phyloP scores from a whole-genome alignment of 2,329 filamentous ascomycete species.

The Trichoderma asperellum region DNA sequence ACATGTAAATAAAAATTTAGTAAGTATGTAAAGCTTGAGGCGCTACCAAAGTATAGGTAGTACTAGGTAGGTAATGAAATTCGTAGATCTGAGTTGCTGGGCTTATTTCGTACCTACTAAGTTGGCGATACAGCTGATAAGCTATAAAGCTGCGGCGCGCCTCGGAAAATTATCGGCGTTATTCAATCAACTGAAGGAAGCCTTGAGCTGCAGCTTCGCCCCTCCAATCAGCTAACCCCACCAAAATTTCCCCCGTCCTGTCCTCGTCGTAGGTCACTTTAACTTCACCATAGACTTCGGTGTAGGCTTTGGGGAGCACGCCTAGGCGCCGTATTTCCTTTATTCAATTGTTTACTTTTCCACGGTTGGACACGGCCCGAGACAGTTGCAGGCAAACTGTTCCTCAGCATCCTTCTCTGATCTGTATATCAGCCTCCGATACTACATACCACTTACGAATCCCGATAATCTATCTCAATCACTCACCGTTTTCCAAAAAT shows the following conservation, averaged over 20 bases:
- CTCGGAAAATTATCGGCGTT: conserved; percentile 40
- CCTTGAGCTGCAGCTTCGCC: conserved; percentile 35
- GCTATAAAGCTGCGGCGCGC: conserved; percentile 28
- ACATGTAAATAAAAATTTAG: background rate
- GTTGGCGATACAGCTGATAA: conserved; percentile 2
- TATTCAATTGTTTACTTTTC: background rate
- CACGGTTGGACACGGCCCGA: background rate
- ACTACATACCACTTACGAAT: background rate
- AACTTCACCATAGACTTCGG: conserved; percentile 9
- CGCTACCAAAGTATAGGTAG: background rate
- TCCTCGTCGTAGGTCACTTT: conserved; percentile 5
- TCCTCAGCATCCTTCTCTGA: background rate
- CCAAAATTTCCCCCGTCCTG: conserved; percentile 36
- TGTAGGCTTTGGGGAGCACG: conserved; percentile 13
- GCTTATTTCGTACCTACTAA: background rate
- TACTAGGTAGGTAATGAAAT: background rate
- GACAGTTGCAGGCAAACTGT: conserved; percentile 27
- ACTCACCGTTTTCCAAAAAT: conserved; percentile 37
- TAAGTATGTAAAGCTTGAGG: background rate
- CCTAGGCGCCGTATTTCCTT: conserved; percentile 19
- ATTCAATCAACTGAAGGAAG: background rate
- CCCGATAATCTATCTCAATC: conserved; percentile 4
- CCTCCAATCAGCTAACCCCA: conserved; percentile 41
- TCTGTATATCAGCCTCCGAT: background rate
- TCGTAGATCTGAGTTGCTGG: background rate